Conservation (phyloP, 768 basidiomycete genomes). For the Cubamyces sp. region DNA sequence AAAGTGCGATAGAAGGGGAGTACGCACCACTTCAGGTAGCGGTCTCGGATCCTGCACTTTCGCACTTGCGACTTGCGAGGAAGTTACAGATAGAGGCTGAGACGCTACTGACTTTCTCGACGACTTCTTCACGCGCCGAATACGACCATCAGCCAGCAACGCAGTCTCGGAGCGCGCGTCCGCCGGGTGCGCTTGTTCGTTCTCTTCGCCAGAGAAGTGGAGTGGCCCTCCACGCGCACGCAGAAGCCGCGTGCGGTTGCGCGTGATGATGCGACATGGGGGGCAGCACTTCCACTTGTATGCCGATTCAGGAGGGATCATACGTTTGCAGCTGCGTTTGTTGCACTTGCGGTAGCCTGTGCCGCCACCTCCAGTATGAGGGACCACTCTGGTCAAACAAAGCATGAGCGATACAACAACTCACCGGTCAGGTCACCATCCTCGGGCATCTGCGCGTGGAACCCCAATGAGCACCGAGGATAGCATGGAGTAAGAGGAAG, state of each 20-base stretch:
- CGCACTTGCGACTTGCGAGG: too few species aligned
- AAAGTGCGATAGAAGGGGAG: neutral
- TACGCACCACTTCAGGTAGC: constrained; percentile 11
- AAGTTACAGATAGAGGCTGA: too few species aligned
- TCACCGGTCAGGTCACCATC: constrained; percentile 10
- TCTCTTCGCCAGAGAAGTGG: neutral
- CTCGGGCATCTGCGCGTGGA: neutral
- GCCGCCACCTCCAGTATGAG: neutral
- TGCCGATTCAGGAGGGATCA: constrained; percentile 23
- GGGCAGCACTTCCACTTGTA: constrained; percentile 30
- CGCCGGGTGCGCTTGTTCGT: neutral
- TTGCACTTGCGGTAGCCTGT: constrained; percentile 26
- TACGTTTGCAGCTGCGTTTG: constrained; percentile 18
- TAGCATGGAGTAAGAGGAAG: neutral
- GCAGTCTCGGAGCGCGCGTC: too few species aligned
- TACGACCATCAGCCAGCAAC: too few species aligned
- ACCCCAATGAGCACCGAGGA: neutral
- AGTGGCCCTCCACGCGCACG: neutral
- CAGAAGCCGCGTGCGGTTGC: neutral
- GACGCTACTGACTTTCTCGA: too few species aligned
- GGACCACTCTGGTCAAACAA: neutral
- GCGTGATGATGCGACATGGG: constrained; percentile 25
- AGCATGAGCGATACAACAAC: neutral
- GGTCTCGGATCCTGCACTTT: neutral
- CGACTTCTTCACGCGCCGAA: neutral